phyloP scores from a whole-genome alignment of 257 asterid genomes.

The Thymus quinquecostatus region DNA sequence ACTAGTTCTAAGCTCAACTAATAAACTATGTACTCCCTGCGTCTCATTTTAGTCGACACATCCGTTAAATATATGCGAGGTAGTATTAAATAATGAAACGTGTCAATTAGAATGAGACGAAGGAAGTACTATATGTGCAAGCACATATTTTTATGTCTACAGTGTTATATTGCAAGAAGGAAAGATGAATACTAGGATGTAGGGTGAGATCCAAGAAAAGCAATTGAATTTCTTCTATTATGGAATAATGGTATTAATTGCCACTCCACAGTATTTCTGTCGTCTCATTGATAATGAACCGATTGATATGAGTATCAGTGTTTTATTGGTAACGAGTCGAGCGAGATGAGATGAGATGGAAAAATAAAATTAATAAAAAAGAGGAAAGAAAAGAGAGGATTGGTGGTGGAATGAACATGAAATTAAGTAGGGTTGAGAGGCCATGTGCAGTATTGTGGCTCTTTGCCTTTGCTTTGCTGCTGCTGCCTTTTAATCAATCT shows the following conservation, averaged over 20 bases:
- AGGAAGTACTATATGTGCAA: not conserved
- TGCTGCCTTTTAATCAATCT: conserved; percentile 26
- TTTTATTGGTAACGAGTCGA: too few relatives aligned
- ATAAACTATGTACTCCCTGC: too few relatives aligned
- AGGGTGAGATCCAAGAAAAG: not conserved
- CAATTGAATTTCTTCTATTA: too few relatives aligned
- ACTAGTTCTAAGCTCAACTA: conserved; percentile 2
- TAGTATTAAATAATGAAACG: too few relatives aligned
- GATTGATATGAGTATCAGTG: too few relatives aligned
- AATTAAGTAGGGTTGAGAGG: conserved; percentile 32
- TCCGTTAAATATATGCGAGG: too few relatives aligned
- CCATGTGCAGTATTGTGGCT: conserved; percentile 54
- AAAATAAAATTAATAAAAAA: not conserved
- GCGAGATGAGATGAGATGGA: not conserved
- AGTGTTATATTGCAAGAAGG: not conserved
- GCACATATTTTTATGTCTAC: not conserved
- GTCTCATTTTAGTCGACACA: too few relatives aligned
- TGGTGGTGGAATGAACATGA: conserved; percentile 20
- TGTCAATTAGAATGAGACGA: too few relatives aligned
- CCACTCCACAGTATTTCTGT: not conserved
- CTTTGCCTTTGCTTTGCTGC: conserved; percentile 39
- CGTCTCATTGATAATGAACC: too few relatives aligned
- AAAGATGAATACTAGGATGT: not conserved
- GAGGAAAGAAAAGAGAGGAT: conserved; percentile 13
- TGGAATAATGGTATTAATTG: too few relatives aligned